Conservation (phyloP, 2,329 filamentous ascomycete species). For the Calonectria hongkongensis region DNA sequence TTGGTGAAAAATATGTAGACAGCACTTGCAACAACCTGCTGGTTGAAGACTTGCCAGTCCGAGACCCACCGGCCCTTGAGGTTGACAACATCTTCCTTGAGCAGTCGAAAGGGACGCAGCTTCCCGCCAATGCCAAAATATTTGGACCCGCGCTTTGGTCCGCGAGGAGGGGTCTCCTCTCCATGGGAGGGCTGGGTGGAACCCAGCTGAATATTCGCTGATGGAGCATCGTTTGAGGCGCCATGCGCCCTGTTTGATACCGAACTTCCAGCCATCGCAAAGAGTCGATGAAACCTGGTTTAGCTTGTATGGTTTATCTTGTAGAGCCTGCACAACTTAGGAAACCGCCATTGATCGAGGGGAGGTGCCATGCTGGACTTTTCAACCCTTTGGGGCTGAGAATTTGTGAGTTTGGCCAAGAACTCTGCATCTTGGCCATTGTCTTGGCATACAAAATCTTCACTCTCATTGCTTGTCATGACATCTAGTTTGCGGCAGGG, state of each 20-base stretch:
- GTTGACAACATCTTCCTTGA: slow-evolving; percentile 69
- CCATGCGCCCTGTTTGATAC: not conserved
- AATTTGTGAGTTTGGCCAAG: not conserved
- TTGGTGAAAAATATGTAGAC: slow-evolving; percentile 82
- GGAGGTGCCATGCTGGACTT: slow-evolving; percentile 1
- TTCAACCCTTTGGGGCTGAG: not conserved
- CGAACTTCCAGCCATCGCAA: slow-evolving; percentile 17
- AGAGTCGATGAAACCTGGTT: not conserved
- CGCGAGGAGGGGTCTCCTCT: slow-evolving; percentile 29
- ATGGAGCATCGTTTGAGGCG: not conserved
- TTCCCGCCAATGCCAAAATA: slow-evolving; percentile 63
- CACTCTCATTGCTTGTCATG: slow-evolving; percentile 2
- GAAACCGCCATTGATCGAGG: not conserved
- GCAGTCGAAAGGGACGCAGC: slow-evolving; percentile 71
- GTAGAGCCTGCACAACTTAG: not conserved
- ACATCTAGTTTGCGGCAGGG: not conserved
- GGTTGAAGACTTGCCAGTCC: slow-evolving; percentile 77
- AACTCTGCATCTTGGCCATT: not conserved
- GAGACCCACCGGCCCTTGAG: slow-evolving; percentile 68
- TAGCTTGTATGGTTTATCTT: no score
- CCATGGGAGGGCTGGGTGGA: slow-evolving; percentile 37
- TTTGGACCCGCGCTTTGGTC: slow-evolving; percentile 6
- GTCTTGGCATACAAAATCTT: slow-evolving; percentile 32
- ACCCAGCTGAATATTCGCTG: slow-evolving; percentile 33
- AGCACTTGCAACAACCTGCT: slow-evolving; percentile 77